These are phyloP conservation scores for Calocera viscosa DNA, from an alignment of 768 basidiomycete species.

Conservation along the genomic window DNA sequence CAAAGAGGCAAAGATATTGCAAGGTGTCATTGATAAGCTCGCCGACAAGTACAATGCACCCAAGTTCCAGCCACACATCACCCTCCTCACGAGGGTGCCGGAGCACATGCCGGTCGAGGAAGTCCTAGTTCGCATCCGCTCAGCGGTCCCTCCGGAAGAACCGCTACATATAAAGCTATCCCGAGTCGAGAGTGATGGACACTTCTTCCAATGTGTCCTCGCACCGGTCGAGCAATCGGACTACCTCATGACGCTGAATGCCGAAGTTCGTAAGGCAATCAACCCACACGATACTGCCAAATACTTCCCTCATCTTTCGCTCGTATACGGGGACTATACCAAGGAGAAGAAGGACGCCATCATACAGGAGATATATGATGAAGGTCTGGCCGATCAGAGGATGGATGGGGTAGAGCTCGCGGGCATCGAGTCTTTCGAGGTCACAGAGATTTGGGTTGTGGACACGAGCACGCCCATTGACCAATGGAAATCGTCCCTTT, in stretches of 20 bases:
- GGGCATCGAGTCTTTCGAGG: background rate
- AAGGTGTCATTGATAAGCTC: background rate
- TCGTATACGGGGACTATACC: background rate
- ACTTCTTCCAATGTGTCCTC: slow-evolving; percentile 2
- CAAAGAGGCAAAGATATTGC: background rate
- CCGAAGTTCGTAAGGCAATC: background rate
- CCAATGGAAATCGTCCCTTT: background rate
- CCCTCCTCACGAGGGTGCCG: background rate
- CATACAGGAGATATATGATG: background rate
- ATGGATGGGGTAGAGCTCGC: background rate
- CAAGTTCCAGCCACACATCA: background rate
- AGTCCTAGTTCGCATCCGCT: background rate
- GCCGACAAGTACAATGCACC: background rate
- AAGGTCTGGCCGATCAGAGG: slow-evolving; percentile 2
- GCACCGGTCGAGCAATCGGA: background rate
- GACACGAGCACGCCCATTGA: background rate
- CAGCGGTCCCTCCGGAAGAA: background rate
- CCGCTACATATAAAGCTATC: background rate
- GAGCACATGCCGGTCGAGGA: background rate
- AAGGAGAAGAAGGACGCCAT: slow-evolving; percentile 4
- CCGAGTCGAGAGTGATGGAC: background rate
- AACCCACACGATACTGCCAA: background rate
- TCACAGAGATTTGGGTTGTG: background rate
- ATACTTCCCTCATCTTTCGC: slow-evolving; percentile 1
- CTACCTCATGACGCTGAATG: background rate